A percentile compares a stretch with the other conserved stretches of the same genome.
These are phyloP conservation scores for Syncephalastrum monosporum DNA, from an alignment of 371 early-diverging fungal genomes.

Conservation along the genomic window DNA sequence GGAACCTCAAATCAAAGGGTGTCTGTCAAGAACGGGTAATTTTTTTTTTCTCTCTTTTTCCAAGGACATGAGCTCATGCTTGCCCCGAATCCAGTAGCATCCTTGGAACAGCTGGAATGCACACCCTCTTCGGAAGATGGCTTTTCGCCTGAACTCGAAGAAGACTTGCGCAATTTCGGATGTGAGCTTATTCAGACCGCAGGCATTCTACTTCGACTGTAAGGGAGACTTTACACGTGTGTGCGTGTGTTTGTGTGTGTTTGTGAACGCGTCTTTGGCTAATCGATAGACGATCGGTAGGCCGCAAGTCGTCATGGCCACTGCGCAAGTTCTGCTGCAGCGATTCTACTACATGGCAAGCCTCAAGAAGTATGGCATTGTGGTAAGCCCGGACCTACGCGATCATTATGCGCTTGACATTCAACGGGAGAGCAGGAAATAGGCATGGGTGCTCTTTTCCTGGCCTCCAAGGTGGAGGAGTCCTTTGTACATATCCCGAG, in stretches of 20 bases:
- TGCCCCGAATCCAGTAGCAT: constrained; percentile 67
- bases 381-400: constrained; percentile 47
- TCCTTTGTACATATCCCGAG: constrained; percentile 71
- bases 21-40: too few relatives aligned
- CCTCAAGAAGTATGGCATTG: constrained; percentile 64
- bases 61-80: constrained; percentile 3
- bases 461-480: constrained; percentile 93
- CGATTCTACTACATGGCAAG: constrained; percentile 88
- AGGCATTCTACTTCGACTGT: constrained; percentile 84
- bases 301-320: constrained; percentile 93
- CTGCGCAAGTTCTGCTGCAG: constrained; percentile 93
- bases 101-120: constrained; percentile 61
- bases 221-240: constrained; percentile 18
- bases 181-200: constrained; percentile 83
- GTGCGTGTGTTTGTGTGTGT: too few relatives aligned
- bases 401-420: not conserved
- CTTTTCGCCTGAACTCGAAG: constrained; percentile 67
- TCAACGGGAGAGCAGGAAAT: constrained; percentile 56
- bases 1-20: too few relatives aligned
- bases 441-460: constrained; percentile 82
- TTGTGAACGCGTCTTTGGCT: not conserved
- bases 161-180: constrained; percentile 72
- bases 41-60: constrained; percentile 5
- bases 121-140: constrained; percentile 74
- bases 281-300: constrained; percentile 34